Conservation (phyloP, 306 rosid genomes). For the Canavalia gladiata region DNA sequence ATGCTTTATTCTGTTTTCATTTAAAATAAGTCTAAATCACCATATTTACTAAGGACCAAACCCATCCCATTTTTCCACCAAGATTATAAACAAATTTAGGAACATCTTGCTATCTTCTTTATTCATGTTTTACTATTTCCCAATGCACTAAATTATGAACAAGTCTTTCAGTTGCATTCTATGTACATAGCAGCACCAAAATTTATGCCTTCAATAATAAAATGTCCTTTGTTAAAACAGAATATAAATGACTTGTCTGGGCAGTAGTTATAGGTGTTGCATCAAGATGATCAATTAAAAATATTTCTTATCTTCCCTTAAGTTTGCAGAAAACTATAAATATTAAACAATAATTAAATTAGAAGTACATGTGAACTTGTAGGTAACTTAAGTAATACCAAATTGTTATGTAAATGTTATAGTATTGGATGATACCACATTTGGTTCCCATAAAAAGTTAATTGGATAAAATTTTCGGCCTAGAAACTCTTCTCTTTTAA, state of each 20-base stretch:
- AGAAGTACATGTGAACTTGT: conserved; percentile 3
- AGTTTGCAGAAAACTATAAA: conserved; percentile 57
- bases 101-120: too few relatives aligned
- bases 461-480: too few relatives aligned
- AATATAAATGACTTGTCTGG: conserved; percentile 55
- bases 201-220: background rate
- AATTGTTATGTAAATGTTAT: conserved; percentile 22
- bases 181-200: conserved; percentile 85
- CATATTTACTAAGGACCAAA: too few relatives aligned
- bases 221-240: background rate
- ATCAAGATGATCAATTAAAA: conserved; percentile 72
- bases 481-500: too few relatives aligned
- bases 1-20: too few relatives aligned
- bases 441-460: conserved; percentile 59
- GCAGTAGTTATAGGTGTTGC: conserved; percentile 64
- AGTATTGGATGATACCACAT: conserved; percentile 52
- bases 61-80: too few relatives aligned
- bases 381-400: conserved; percentile 11
- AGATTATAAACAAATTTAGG: too few relatives aligned
- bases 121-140: too few relatives aligned
- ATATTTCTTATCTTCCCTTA: conserved; percentile 67
- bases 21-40: too few relatives aligned
- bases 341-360: conserved; percentile 14
- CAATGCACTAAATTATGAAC: too few relatives aligned
- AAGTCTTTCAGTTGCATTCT: conserved; percentile 94